phyloP scores from a whole-genome alignment of 1,284 basidiomycete genomes.

The Ustilago hordei region DNA sequence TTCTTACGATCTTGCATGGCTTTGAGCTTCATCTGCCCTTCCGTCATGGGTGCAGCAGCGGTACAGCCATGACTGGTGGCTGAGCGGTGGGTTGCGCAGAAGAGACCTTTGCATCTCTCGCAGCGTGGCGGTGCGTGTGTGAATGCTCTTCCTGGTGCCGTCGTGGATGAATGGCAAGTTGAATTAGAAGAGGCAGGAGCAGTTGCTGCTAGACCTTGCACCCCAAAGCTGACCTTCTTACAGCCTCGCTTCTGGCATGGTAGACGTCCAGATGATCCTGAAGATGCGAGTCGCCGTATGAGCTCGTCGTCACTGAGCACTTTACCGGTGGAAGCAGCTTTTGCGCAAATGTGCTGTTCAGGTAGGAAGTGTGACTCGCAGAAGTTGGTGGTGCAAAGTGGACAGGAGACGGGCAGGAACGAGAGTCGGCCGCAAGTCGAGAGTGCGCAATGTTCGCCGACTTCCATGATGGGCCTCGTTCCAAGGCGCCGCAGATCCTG shows the following conservation, averaged over 20 bases:
- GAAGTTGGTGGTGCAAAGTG: constrained; percentile 46
- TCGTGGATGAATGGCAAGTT: not conserved
- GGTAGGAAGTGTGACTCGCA: constrained; percentile 61
- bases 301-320: constrained; percentile 49
- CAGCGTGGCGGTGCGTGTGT: constrained; percentile 51
- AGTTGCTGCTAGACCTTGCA: constrained; percentile 13
- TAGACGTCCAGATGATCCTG: constrained; percentile 36
- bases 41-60: constrained; percentile 51
- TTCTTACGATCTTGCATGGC: constrained; percentile 58
- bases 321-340: constrained; percentile 30
- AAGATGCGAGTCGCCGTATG: constrained; percentile 16
- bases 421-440: constrained; percentile 50
- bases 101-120: constrained; percentile 56
- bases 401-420: constrained; percentile 58
- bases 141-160: not conserved
- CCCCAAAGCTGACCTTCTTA: constrained; percentile 54
- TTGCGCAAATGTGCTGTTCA: constrained; percentile 50
- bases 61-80: constrained; percentile 50
- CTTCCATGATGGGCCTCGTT: constrained; percentile 43
- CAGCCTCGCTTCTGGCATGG: constrained; percentile 61
- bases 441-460: constrained; percentile 54
- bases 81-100: constrained; percentile 55
- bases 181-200: constrained; percentile 1
- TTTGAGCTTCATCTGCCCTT: constrained; percentile 55
- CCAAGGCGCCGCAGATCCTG: not conserved